Base-by-base conservation (phyloP, 352 stramenopile genomes). In the Phytophthora syringae region DNA sequence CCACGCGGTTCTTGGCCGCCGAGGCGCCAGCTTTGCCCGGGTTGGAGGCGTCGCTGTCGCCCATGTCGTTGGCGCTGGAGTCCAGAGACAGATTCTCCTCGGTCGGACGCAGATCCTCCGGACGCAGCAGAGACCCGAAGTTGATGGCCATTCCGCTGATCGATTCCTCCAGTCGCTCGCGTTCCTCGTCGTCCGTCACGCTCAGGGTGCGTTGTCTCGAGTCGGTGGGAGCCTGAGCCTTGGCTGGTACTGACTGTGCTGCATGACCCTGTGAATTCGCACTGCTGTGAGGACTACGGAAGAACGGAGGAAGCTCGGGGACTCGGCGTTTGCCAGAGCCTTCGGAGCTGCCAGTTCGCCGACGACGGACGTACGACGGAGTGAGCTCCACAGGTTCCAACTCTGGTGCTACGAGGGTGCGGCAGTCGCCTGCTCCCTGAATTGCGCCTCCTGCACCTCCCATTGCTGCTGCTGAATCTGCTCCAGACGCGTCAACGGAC, bases 21-120 rank as follows among this genome's bases (percentile, higher is more conserved):
- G 55, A 60, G 16, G 48, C 60, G 1, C 43, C 44, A 30, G 44
- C 15, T 11, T 63, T 67, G 0, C 40, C 58, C 0, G 20, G 11
- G 27, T 64, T 57, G n/a, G 42, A 18, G 22, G 27, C 45, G 12
- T 45, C 43, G 28, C 52, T 67, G 22, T 73, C 64, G 13, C 70
- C 48, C 32, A 75, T 67, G 18, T 51, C 56, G 24, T 74, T 67
- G 4, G 60, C 53, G 37, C 44, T 81, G 2, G 75, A 80, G 36
- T 70, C 74, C 21, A 68, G 48, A 11, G 70, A 84, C 63, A 79
- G 79, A 61, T 70, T 85, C 7, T 78, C 74, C 21, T 76, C 63
- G 0, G 74, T 85, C 36, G 49, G 36, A 40, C 69, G 72, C 40
- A 76, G 48, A 42, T 81, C 73, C 50, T 77, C 70, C 0, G 72